Conservation (phyloP, 352 stramenopile genomes). For the Phytophthora syringae region DNA sequence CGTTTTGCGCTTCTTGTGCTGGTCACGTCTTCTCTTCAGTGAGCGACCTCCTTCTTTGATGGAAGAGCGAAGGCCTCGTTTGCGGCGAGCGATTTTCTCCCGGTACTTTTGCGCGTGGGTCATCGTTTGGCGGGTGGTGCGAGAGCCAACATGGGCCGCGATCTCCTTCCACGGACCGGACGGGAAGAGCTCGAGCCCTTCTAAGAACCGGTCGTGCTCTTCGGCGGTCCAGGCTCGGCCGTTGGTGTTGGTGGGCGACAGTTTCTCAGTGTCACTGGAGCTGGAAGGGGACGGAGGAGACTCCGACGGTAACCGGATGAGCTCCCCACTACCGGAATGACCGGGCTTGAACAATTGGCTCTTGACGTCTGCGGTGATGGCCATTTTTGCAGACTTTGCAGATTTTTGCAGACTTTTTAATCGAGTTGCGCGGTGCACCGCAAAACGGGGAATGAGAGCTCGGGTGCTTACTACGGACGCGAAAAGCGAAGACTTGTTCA, state of each 20-base stretch:
- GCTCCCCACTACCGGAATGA: constrained; percentile 23
- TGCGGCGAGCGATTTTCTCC: constrained; percentile 60
- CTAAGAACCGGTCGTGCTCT: constrained; percentile 68
- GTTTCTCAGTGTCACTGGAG: constrained; percentile 18
- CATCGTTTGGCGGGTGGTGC: constrained; percentile 67
- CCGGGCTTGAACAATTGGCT: constrained; percentile 48
- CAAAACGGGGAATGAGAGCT: constrained; percentile 44
- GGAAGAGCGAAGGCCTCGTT: constrained; percentile 45
- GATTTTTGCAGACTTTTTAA: neutral
- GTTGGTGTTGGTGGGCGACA: constrained; percentile 33
- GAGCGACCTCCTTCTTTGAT: constrained; percentile 36
- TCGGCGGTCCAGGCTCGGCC: constrained; percentile 48
- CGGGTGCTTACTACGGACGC: constrained; percentile 15
- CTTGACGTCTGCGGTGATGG: constrained; percentile 59
- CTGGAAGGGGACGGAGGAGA: constrained; percentile 9
- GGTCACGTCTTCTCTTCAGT: constrained; percentile 30
- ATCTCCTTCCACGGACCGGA: constrained; percentile 71
- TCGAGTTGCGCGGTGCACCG: constrained; percentile 3
- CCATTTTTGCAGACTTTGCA: too few relatives aligned
- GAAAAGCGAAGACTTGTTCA: constrained; percentile 2
- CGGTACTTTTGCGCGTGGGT: constrained; percentile 69
- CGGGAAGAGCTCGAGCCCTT: constrained; percentile 67
- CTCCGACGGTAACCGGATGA: constrained; percentile 46
- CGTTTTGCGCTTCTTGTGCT: neutral
- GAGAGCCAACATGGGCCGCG: constrained; percentile 54